Percentiles rank a stretch among this genome's conserved stretches.
phyloP scores from a whole-genome alignment of 2,329 filamentous ascomycete genomes.

The Thielaviopsis ethacetica region DNA sequence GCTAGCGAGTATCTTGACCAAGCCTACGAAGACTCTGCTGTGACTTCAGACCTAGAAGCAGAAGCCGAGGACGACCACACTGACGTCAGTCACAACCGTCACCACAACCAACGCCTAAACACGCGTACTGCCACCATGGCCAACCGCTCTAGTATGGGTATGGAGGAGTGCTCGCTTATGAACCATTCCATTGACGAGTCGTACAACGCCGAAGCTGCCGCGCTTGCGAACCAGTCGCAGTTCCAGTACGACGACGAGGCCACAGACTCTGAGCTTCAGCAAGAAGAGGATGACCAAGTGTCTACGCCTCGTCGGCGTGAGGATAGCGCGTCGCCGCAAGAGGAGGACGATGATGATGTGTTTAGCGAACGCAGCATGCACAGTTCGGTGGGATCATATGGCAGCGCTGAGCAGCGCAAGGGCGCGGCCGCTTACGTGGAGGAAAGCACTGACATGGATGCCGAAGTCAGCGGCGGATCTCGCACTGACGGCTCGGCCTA shows the following conservation, averaged over 20 bases:
- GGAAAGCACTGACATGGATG: background rate
- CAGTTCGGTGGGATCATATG: conserved; percentile 38
- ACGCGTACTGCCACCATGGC: background rate
- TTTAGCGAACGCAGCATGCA: conserved; percentile 42
- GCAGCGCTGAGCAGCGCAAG: conserved; percentile 20
- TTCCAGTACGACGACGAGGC: background rate
- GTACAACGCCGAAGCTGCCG: conserved; percentile 4
- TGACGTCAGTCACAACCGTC: background rate
- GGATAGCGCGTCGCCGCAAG: conserved; percentile 28
- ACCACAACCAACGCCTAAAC: background rate
- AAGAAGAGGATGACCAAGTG: background rate
- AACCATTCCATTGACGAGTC: conserved; percentile 11
- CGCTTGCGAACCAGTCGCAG: background rate
- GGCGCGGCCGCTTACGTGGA: conserved; percentile 2
- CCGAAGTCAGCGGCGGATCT: background rate
- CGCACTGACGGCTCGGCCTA: conserved; percentile 12
- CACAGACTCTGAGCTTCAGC: background rate
- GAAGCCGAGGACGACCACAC: too few species aligned
- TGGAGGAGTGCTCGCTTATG: conserved; percentile 8
- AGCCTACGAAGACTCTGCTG: background rate
- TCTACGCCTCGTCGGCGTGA: conserved; percentile 4
- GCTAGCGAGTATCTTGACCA: background rate
- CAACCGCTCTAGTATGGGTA: background rate
- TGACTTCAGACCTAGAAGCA: background rate
- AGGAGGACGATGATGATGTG: conserved; percentile 38